A percentile compares a stretch with the other conserved stretches of the same genome.
These are phyloP conservation scores for Botrytis sinoallii DNA, from an alignment of 2,329 filamentous ascomycete genomes.

Conservation along the genomic window DNA sequence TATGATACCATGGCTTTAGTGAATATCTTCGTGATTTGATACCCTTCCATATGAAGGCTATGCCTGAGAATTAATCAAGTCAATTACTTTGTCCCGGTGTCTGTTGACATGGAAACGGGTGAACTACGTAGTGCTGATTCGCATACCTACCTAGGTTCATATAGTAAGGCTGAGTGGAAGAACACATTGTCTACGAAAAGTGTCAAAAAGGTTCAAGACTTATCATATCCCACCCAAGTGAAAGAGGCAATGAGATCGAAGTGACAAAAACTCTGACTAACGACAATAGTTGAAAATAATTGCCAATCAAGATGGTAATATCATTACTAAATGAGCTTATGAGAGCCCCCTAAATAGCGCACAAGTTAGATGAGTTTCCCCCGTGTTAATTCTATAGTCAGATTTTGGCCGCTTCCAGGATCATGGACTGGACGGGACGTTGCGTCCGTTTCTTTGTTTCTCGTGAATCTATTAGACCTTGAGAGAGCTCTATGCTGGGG, in stretches of 20 bases:
- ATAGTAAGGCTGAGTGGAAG: background rate
- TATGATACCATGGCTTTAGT: conserved; percentile 14
- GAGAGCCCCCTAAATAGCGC: background rate
- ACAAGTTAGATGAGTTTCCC: background rate
- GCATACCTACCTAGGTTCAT: background rate
- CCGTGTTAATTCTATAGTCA: fast-evolving
- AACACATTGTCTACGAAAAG: background rate
- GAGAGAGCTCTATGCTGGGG: background rate
- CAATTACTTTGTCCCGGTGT: background rate
- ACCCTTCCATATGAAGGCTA: background rate
- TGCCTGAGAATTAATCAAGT: background rate
- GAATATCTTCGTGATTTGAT: background rate
- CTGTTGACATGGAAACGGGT: background rate
- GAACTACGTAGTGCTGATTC: background rate
- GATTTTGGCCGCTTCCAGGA: too few relatives aligned
- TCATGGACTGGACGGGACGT: too few relatives aligned
- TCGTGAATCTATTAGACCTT: background rate
- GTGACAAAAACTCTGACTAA: background rate
- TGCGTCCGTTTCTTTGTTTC: background rate
- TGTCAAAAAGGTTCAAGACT: background rate
- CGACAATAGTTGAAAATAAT: too few relatives aligned
- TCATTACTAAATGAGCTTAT: background rate
- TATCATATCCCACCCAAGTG: background rate
- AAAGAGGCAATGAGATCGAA: background rate
- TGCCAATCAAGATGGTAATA: background rate